These are phyloP conservation scores for Bacidia gigantensis DNA, from an alignment of 495 filamentous ascomycete species.

Conservation along the genomic window DNA sequence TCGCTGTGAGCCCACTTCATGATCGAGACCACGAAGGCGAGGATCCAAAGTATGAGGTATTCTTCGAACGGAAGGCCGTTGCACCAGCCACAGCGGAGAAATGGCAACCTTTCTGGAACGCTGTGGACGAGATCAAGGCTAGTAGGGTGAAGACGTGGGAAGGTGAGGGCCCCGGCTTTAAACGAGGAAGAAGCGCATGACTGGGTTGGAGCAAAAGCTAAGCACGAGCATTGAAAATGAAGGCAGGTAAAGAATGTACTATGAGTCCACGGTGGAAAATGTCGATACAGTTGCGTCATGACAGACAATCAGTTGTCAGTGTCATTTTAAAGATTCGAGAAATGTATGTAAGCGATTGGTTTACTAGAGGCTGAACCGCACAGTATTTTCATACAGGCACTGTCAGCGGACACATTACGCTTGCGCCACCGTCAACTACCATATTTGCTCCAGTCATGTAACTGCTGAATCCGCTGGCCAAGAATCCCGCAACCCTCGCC, in stretches of 20 bases:
- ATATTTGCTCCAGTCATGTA: slow-evolving; percentile 42
- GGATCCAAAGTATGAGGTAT: not conserved
- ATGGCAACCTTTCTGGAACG: slow-evolving; percentile 15
- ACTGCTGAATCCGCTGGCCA: slow-evolving; percentile 42
- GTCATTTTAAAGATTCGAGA: too few species aligned
- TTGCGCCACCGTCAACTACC: slow-evolving; percentile 42
- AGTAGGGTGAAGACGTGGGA: slow-evolving; percentile 13
- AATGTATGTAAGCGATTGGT: too few species aligned
- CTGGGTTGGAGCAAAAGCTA: too few species aligned
- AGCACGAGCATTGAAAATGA: too few species aligned
- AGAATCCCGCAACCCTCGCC: slow-evolving; percentile 42
- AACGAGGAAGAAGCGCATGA: not conserved
- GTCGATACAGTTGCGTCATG: too few species aligned
- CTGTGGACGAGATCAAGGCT: slow-evolving; percentile 9
- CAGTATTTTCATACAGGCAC: slow-evolving; percentile 6
- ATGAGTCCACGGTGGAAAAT: too few species aligned
- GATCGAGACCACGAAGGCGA: slow-evolving; percentile 7
- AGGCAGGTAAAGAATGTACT: too few species aligned
- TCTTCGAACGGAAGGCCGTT: slow-evolving; percentile 4
- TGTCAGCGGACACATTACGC: slow-evolving; percentile 14
- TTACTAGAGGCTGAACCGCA: not conserved
- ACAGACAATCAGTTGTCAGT: too few species aligned
- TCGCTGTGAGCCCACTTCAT: slow-evolving; percentile 15
- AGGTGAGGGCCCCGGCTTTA: slow-evolving; percentile 14
- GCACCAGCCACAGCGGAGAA: not conserved